phyloP scores from a whole-genome alignment of 768 basidiomycete genomes.

The Cubamyces sp. region DNA sequence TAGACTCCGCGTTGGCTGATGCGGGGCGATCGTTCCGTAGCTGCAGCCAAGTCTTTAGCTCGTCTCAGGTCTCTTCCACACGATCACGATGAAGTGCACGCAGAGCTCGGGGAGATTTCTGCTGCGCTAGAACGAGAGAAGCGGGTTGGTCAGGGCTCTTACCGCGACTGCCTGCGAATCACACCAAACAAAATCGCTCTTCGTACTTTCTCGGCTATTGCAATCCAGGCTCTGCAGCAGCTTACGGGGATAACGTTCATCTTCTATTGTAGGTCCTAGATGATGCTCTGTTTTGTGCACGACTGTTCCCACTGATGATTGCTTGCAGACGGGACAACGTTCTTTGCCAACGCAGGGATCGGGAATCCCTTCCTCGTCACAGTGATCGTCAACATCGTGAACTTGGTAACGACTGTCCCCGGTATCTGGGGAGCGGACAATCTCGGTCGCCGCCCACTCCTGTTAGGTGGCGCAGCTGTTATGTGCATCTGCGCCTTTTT shows the following conservation, averaged over 20 bases:
- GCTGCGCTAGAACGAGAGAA: slow-evolving; percentile 65
- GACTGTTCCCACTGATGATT: too few species aligned
- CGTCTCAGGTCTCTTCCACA: slow-evolving; percentile 61
- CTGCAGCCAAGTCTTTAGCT: slow-evolving; percentile 58
- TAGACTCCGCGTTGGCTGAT: slow-evolving; percentile 79
- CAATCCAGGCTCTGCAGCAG: slow-evolving; percentile 77
- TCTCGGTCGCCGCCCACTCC: slow-evolving; percentile 78
- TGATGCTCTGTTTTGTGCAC: too few species aligned
- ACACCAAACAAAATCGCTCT: slow-evolving; percentile 61
- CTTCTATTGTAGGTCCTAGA: too few species aligned
- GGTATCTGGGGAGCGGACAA: slow-evolving; percentile 81
- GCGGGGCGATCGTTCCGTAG: slow-evolving; percentile 61
- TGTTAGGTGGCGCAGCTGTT: slow-evolving; percentile 75
- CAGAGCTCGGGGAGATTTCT: slow-evolving; percentile 53
- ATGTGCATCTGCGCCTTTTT: slow-evolving; percentile 88
- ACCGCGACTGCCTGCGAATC: slow-evolving; percentile 62
- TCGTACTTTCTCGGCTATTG: slow-evolving; percentile 79
- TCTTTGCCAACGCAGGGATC: slow-evolving; percentile 49
- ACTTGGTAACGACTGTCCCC: slow-evolving; percentile 74
- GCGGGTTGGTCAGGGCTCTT: slow-evolving; percentile 59
- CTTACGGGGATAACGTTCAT: slow-evolving; percentile 73
- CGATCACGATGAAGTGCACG: slow-evolving; percentile 54
- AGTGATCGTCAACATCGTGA: slow-evolving; percentile 74
- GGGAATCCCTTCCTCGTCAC: slow-evolving; percentile 53
- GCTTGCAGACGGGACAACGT: slow-evolving; percentile 44